Percentiles rank a stretch among this genome's conserved stretches.
Evolutionary conservation across 192 early-diverging fungal species (phyloP).

Genomic region (Coemansia sp.): DNA sequence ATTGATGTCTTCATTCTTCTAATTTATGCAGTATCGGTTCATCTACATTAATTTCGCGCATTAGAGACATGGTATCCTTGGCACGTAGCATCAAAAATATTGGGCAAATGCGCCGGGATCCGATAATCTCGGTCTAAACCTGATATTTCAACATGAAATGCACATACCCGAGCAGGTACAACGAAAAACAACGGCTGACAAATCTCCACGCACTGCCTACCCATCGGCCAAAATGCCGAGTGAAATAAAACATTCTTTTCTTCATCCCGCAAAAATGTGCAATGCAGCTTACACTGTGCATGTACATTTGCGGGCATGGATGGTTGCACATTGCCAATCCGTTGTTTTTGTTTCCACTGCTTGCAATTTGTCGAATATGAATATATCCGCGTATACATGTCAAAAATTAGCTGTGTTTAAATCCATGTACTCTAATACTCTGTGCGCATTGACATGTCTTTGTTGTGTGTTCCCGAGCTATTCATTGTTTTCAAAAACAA

Average conservation of each 20-base stretch:
- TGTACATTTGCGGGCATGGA: not conserved
- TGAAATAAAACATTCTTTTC: not conserved
- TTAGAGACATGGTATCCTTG: not conserved
- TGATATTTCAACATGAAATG: not conserved
- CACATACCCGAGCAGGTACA: not conserved
- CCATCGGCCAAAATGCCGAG: not conserved
- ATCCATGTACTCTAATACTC: not conserved
- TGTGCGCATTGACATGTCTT: not conserved
- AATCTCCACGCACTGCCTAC: not conserved
- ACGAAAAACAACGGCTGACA: not conserved
- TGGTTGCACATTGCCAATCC: not conserved
- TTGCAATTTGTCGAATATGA: not conserved
- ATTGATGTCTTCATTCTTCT: not conserved
- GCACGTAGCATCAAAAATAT: not conserved
- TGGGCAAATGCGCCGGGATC: not conserved
- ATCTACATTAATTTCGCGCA: not conserved
- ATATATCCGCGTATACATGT: not conserved
- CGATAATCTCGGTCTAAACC: constrained; percentile 1
- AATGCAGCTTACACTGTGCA: not conserved
- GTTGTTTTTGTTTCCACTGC: not conserved
- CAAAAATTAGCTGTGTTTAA: not conserved
- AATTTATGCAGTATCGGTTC: not conserved
- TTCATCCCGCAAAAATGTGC: not conserved
- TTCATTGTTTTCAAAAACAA: not conserved
- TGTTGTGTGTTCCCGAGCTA: not conserved